Evolutionary conservation across 2,329 filamentous ascomycete species (phyloP), one percentile per base, ranked within the genome.

Genomic region (Akanthomyces dipterigenus): DNA sequence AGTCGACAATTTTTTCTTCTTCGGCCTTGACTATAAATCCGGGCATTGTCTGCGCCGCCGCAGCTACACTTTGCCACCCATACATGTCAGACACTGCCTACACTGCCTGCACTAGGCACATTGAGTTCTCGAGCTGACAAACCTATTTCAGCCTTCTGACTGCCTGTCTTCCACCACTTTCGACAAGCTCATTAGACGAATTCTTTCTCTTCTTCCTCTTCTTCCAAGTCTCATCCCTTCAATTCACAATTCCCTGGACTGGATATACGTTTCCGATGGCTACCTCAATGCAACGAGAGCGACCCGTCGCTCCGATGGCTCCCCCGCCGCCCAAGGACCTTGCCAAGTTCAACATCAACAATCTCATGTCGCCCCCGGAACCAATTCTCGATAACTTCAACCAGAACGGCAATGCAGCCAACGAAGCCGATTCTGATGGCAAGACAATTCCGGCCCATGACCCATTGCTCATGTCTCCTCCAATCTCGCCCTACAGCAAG

Each of bases 301-400:
- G 36, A 49, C 65, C 60, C 67, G 68, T 43, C 64, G 63, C 54
- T 54, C 63, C 64, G 62, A 60, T 64, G 61, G 69, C 67, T 34
- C 71, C 72, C 53, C 70, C 71, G 50, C 67, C 68, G 31, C 54
- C 48, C 43, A 65, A 67, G 55, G 65, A 65, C 24, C 36, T 65
- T 5, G 80, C 76, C 69, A 81, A 80, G 65, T 67, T 79, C 58
- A 76, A 80, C 64, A 81, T 83, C 65, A 79, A 71, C 74, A 85
- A 76, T 63, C 74, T 87, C 62, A 85, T 87, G 80, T 87, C 85
- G 24, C 85, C 85, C 36, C 84, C 84, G 24, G 84, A 86, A 42
- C 75, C 76, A n/a, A 70, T 77, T 38, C 78, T 77, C 54, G 83
- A 87, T 64, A 83, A 72, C 66, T 87, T 86, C 70, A 72, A 67